Percentiles rank a stretch among this genome's conserved stretches.
Evolutionary conservation across 2,329 filamentous ascomycete genomes (phyloP).

Genomic region (Paraphaeosphaeria minitans): DNA sequence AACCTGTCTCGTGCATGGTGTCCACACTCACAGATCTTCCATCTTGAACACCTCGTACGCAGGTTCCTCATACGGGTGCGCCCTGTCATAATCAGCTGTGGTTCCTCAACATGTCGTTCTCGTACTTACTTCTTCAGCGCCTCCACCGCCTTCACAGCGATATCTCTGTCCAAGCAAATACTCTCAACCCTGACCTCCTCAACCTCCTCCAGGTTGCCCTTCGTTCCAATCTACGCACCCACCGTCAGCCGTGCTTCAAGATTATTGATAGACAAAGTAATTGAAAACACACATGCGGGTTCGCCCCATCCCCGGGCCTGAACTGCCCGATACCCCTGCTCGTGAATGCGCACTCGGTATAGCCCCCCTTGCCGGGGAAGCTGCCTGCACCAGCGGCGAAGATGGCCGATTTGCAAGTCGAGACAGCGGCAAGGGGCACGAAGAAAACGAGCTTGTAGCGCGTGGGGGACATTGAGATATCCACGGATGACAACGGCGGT

Average conservation of each 20-base stretch:
- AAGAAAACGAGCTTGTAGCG: slow-evolving; percentile 55
- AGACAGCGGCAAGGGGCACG: slow-evolving; percentile 46
- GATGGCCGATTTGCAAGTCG: slow-evolving; percentile 50
- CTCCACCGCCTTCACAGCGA: slow-evolving; percentile 16
- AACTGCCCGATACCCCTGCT: slow-evolving; percentile 67
- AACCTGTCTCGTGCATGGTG: too few species aligned
- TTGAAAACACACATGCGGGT: slow-evolving; percentile 54
- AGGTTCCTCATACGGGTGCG: slow-evolving; percentile 54
- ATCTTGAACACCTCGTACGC: slow-evolving; percentile 55
- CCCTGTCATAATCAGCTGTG: slow-evolving; percentile 30
- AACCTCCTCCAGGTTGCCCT: slow-evolving; percentile 58
- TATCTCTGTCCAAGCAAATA: slow-evolving; percentile 63
- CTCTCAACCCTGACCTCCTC: slow-evolving; percentile 68
- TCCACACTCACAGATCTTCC: slow-evolving; percentile 47
- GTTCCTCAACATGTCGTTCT: not conserved
- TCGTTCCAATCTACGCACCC: slow-evolving; percentile 57
- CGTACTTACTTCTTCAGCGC: slow-evolving; percentile 67
- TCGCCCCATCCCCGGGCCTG: slow-evolving; percentile 64
- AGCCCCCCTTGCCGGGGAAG: slow-evolving; percentile 49
- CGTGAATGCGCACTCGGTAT: slow-evolving; percentile 52
- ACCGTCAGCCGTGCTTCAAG: not conserved
- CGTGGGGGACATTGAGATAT: slow-evolving; percentile 16
- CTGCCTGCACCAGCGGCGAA: slow-evolving; percentile 53
- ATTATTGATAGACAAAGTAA: too few species aligned
- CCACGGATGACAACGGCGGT: not conserved